Evolutionary conservation across 805 yeast genomes (phyloP).

Genomic region (Yamadazyma insecticola): DNA sequence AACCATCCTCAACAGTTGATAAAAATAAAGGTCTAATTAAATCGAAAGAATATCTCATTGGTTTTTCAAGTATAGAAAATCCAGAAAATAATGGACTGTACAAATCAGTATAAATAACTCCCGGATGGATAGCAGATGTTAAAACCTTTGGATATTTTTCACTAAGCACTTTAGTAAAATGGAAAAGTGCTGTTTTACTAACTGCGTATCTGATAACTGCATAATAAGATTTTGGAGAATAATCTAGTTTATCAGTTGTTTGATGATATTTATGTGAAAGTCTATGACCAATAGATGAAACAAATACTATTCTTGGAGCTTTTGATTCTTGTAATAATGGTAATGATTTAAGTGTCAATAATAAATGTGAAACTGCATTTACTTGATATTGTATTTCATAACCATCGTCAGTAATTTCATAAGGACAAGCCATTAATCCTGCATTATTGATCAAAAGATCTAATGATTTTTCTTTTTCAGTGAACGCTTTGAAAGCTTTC

Average conservation of each 20-base stretch:
- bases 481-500: constrained; percentile 21
- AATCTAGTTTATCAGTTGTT: constrained; percentile 20
- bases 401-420: constrained; percentile 29
- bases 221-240: constrained; percentile 19
- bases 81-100: constrained; percentile 15
- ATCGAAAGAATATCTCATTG: no score
- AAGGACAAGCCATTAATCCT: constrained; percentile 38
- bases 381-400: constrained; percentile 40
- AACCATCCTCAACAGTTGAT: constrained; percentile 32
- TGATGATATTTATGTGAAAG: constrained; percentile 17
- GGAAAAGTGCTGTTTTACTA: constrained; percentile 31
- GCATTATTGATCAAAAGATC: constrained; percentile 37
- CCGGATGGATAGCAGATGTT: constrained; percentile 36
- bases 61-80: no score
- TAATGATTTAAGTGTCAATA: constrained; percentile 26
- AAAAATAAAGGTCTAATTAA: no score
- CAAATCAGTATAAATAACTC: constrained; percentile 30
- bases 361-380: constrained; percentile 30
- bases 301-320: constrained; percentile 26
- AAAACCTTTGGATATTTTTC: constrained; percentile 25
- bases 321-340: constrained; percentile 19
- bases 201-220: constrained; percentile 33
- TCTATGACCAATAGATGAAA: constrained; percentile 32
- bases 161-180: constrained; percentile 23
- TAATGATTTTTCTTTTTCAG: constrained; percentile 19